A percentile compares a stretch with the other conserved stretches of the same genome.
These are phyloP conservation scores for Penicillium brasilianum DNA, from an alignment of 2,329 filamentous ascomycete genomes.

Conservation along the genomic window DNA sequence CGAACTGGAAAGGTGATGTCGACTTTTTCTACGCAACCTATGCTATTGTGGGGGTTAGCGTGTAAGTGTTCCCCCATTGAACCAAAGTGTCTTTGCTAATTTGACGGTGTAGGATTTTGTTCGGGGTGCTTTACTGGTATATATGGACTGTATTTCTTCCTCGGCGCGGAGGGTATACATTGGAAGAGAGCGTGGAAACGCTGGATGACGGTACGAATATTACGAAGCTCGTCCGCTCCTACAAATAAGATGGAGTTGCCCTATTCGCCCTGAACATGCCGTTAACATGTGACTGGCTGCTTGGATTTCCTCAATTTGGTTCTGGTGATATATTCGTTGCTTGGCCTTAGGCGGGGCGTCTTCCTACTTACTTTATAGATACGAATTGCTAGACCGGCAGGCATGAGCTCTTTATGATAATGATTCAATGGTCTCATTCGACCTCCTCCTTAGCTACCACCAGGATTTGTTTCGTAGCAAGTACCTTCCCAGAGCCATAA, in stretches of 20 bases:
- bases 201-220: constrained; percentile 71
- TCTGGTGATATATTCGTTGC: too few species aligned
- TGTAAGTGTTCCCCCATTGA: constrained; percentile 41
- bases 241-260: constrained; percentile 4
- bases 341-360: too few species aligned
- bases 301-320: too few species aligned
- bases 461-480: too few species aligned
- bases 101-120: constrained; percentile 55
- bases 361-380: too few species aligned
- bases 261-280: too few species aligned
- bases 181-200: constrained; percentile 66
- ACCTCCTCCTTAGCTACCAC: background rate
- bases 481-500: background rate
- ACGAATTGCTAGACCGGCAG: too few species aligned
- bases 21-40: constrained; percentile 59
- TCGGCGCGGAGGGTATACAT: constrained; percentile 60
- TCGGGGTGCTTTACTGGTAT: constrained; percentile 70
- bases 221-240: constrained; percentile 57
- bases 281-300: too few species aligned
- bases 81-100: constrained; percentile 23
- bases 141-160: constrained; percentile 68
- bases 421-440: background rate
- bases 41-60: constrained; percentile 55
- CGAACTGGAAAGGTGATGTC: constrained; percentile 52
- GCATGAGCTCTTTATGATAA: too few species aligned